A percentile compares a stretch with the other conserved stretches of the same genome.
phyloP scores from a whole-genome alignment of 2,329 filamentous ascomycete species.

The Penicillium rolfsii region DNA sequence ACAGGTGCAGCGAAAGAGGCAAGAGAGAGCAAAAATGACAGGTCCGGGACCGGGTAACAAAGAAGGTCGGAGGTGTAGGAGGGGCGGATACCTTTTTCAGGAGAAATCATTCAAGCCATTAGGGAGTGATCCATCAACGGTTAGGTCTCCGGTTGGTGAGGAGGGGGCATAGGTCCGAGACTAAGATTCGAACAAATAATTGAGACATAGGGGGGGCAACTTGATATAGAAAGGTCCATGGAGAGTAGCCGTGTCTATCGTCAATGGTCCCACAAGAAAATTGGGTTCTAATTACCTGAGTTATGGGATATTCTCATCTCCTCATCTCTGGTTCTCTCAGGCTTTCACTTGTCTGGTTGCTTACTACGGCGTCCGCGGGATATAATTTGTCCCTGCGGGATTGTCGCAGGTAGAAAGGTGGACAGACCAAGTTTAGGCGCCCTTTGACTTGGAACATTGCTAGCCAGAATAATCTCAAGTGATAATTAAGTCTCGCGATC shows the following conservation, averaged over 20 bases:
- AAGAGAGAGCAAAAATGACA: neutral
- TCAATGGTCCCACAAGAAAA: neutral
- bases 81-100: neutral
- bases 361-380: constrained; percentile 1
- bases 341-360: neutral
- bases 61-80: neutral
- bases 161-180: neutral
- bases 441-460: neutral
- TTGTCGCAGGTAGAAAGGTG: constrained; percentile 14
- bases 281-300: neutral
- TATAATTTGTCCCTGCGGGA: neutral
- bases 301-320: neutral
- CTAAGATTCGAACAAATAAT: neutral
- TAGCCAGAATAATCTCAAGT: neutral
- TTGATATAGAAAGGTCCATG: neutral
- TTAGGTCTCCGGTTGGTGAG: neutral
- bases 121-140: constrained; percentile 7
- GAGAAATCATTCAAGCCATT: neutral
- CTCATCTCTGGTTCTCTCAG: neutral
- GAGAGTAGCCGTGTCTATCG: too few relatives aligned
- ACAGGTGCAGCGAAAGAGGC: neutral
- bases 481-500: neutral
- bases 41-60: neutral
- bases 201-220: too few relatives aligned
- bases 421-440: neutral